Percentiles rank a stretch among this genome's conserved stretches.
Conservation (phyloP, 106 monocot species). For the Acorus gramineus region DNA sequence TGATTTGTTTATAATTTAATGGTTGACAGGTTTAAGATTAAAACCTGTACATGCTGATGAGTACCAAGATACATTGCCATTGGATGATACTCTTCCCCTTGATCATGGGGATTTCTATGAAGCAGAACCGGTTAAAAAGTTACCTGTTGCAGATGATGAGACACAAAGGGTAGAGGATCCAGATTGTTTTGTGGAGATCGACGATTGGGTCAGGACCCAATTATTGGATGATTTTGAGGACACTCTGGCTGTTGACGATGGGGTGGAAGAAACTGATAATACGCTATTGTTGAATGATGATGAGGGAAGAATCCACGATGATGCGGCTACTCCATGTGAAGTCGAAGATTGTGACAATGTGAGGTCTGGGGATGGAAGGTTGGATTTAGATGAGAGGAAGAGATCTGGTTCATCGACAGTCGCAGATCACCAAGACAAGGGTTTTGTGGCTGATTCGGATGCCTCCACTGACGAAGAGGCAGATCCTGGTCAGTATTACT, state of each 20-base stretch:
- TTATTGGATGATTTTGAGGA: conserved; percentile 10
- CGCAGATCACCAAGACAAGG: not conserved
- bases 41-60: too few relatives aligned
- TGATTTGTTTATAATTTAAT: too few relatives aligned
- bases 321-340: not conserved
- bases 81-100: too few relatives aligned
- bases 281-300: conserved; percentile 6
- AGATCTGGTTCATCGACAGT: too few relatives aligned
- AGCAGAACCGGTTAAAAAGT: too few relatives aligned
- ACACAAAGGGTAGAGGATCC: conserved; percentile 28
- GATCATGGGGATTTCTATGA: too few relatives aligned
- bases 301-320: conserved; percentile 10
- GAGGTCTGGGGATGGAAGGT: not conserved
- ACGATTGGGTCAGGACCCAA: conserved; percentile 18
- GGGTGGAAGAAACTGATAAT: conserved; percentile 8
- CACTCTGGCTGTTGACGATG: conserved; percentile 1
- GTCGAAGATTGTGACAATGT: not conserved
- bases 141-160: conserved; percentile 8
- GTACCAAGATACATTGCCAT: too few relatives aligned
- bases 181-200: not conserved
- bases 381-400: not conserved
- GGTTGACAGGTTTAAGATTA: too few relatives aligned
- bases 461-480: conserved; percentile 33
- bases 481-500: conserved; percentile 3
- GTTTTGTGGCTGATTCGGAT: conserved; percentile 24